Evolutionary conservation across 1,284 basidiomycete genomes (phyloP), one percentile per base, ranked within the genome.

Genomic region (Vanrija pseudolonga): DNA sequence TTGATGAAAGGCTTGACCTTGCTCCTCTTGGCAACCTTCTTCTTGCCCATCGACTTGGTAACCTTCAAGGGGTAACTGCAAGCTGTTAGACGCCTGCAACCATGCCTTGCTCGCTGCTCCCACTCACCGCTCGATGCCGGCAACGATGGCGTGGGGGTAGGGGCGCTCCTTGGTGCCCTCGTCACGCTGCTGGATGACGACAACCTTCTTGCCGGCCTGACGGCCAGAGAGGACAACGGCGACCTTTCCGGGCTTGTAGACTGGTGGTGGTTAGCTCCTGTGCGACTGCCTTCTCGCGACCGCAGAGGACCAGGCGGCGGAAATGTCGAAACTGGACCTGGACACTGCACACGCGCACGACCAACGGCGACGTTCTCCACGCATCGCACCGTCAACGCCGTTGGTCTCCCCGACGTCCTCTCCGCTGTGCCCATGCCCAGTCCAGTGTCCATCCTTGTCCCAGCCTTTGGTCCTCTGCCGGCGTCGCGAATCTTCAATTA

Each of bases 1-100:
- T 96, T 96, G 83, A 97, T 92, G 80, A 97, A 97, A 67, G 93
- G 93, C 85, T 97, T 97, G 77, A 97, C 87, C 80, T 92, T 93
- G 80, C 85, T 90, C 81, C 93, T 83, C 80, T 83, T 84, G 68
- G 87, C 84, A 62, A 96, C 79, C 79, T 89, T 91, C 84, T 95
- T 97, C 77, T 89, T 85, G 67, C 93, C 90, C 93, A 97, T 97
- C 65, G 89, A 87, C 77, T 87, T 88, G 68, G 91, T 95, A 62
- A 96, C 92, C 82, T 96, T 96, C 75, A 88, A 82, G 28, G 93
- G 93, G 85, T 95, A 96, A 66, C 91, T 76, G 41, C n/a, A 19
- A 39, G 9, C n/a, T 6, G 24, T 49, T 9, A 17, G 18, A 26
- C n/a, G n/a, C 20, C 17, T 45, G 23, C 26, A 28, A 11, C 43